Percentiles rank a stretch among this genome's conserved stretches.
Evolutionary conservation across 306 rosid genomes (phyloP).

Genomic region (Betula pendula): DNA sequence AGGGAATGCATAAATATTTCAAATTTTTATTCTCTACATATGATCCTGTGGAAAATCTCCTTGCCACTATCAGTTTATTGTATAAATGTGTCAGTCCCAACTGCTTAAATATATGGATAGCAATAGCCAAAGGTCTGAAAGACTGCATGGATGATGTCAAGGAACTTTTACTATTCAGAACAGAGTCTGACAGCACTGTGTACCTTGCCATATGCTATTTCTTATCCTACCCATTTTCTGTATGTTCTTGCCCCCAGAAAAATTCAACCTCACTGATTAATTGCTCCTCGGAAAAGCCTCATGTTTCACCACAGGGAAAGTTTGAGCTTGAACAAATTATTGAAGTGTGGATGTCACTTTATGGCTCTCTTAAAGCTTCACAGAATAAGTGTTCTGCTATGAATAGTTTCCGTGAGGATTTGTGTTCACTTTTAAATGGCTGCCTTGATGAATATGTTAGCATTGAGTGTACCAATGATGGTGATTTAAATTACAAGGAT

Average conservation of each 20-base stretch:
- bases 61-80: conserved; percentile 47
- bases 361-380: conserved; percentile 47
- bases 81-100: conserved; percentile 44
- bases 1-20: conserved; percentile 48
- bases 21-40: conserved; percentile 55
- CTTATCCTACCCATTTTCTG: conserved; percentile 63
- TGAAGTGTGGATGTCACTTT: conserved; percentile 70
- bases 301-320: conserved; percentile 32
- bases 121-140: conserved; percentile 56
- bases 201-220: conserved; percentile 47
- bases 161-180: conserved; percentile 39
- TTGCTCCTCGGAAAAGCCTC: conserved; percentile 32
- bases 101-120: conserved; percentile 63
- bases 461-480: conserved; percentile 32
- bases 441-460: conserved; percentile 50
- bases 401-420: conserved; percentile 49
- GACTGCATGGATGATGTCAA: conserved; percentile 39
- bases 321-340: conserved; percentile 45
- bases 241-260: conserved; percentile 39
- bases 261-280: conserved; percentile 32
- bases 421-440: conserved; percentile 42
- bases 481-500: conserved; percentile 38
- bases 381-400: conserved; percentile 40
- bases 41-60: conserved; percentile 53
- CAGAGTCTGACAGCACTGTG: conserved; percentile 41